A percentile compares a stretch with the other conserved stretches of the same genome.
phyloP scores from a whole-genome alignment of 306 rosid genomes.

The Nissolia schottii region DNA sequence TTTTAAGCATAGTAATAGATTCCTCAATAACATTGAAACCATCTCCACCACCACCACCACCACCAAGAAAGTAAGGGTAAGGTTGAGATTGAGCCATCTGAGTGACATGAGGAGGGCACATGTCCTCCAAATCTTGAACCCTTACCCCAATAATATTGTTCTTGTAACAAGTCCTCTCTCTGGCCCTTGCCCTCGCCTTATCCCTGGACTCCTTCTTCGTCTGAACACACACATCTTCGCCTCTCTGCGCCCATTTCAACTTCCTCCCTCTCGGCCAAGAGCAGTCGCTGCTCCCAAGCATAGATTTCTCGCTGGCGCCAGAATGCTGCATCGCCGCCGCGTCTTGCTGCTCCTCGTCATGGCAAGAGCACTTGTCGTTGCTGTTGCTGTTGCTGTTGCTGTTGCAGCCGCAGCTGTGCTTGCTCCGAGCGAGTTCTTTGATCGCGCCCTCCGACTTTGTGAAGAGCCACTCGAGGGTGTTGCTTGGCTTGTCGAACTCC shows the following conservation, averaged over 20 bases:
- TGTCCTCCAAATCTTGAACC: background rate
- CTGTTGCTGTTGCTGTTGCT: conserved; percentile 5
- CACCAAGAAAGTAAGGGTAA: background rate
- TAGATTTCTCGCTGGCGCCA: conserved; percentile 25
- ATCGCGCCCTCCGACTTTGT: conserved; percentile 60
- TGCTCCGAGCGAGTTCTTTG: conserved; percentile 40
- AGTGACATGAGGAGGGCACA: too few relatives aligned
- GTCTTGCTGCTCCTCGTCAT: background rate
- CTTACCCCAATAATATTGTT: background rate
- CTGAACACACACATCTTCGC: conserved; percentile 4
- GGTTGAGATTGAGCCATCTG: conserved; percentile 26
- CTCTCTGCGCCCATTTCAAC: conserved; percentile 29
- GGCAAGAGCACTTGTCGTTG: background rate
- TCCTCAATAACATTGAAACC: conserved; percentile 31
- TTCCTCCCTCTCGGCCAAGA: conserved; percentile 23
- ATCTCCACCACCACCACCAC: conserved; percentile 19
- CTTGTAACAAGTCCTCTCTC: conserved; percentile 69
- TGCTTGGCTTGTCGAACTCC: conserved; percentile 88
- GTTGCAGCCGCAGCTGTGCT: conserved; percentile 7
- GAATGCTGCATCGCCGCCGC: conserved; percentile 4
- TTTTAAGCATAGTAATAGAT: conserved; percentile 38
- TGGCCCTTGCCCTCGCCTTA: conserved; percentile 76
- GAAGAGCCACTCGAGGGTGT: conserved; percentile 86
- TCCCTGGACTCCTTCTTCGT: conserved; percentile 50
- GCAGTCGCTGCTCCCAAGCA: background rate